Conservation (phyloP, 768 basidiomycete genomes). For the Kwoniella sp. region DNA sequence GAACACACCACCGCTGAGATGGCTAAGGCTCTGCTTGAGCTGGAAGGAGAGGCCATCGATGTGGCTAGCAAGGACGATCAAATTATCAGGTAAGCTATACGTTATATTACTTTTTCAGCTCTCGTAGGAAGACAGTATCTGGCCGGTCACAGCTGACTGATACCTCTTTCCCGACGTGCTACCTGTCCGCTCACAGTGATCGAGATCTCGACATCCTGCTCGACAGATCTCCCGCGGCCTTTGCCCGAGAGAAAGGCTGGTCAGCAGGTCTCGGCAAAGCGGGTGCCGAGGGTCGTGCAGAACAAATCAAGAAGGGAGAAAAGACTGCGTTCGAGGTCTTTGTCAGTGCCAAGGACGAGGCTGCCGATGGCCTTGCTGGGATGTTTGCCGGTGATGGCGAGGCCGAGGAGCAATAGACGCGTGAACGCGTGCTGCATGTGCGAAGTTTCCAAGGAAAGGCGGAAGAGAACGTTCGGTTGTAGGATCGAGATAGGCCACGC, state of each 20-base stretch:
- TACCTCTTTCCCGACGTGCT: slow-evolving; percentile 14
- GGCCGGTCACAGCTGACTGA: background rate
- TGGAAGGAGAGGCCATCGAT: slow-evolving; percentile 88
- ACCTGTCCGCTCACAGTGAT: slow-evolving; percentile 60
- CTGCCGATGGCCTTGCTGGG: slow-evolving; percentile 45
- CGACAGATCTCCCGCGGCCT: slow-evolving; percentile 63
- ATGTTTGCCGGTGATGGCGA: slow-evolving; percentile 52
- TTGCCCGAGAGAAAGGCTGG: slow-evolving; percentile 54
- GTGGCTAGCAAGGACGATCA: slow-evolving; percentile 75
- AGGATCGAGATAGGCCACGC: no score
- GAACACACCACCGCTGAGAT: slow-evolving; percentile 73
- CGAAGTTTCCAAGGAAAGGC: no score
- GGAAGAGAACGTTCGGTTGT: no score
- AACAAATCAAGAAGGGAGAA: slow-evolving; percentile 47
- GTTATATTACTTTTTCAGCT: no score
- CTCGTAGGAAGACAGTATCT: no score
- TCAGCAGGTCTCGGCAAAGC: slow-evolving; percentile 46
- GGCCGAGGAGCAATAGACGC: slow-evolving; percentile 39
- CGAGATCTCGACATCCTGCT: slow-evolving; percentile 77
- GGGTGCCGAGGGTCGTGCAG: slow-evolving; percentile 28
- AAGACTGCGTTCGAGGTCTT: slow-evolving; percentile 54
- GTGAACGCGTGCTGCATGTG: no score
- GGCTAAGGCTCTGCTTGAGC: slow-evolving; percentile 70
- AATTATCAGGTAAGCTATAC: slow-evolving; percentile 61
- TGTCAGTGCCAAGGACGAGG: slow-evolving; percentile 51